Conservation (phyloP, 805 yeast genomes). For the Candida silvicultrix region DNA sequence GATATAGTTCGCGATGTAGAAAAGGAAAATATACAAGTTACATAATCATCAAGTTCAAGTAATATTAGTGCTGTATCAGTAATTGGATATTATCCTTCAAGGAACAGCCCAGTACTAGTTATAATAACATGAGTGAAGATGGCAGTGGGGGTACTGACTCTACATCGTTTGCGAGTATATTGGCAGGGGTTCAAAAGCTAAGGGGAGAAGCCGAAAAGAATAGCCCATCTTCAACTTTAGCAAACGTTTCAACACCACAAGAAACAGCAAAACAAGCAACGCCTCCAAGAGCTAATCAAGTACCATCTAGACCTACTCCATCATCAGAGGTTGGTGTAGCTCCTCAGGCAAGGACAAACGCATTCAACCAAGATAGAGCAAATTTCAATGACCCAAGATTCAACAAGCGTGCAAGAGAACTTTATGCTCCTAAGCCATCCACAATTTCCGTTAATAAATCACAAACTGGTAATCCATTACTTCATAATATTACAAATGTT, state of each 20-base stretch:
- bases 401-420: constrained; percentile 7
- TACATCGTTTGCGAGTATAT: constrained; percentile 62
- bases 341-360: constrained; percentile 12
- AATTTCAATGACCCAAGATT: constrained; percentile 11
- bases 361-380: constrained; percentile 17
- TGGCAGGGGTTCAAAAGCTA: constrained; percentile 62
- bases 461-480: constrained; percentile 69
- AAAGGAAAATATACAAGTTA: not conserved
- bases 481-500: constrained; percentile 47
- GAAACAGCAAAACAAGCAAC: constrained; percentile 1
- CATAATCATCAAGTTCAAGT: not conserved
- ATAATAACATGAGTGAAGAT: not conserved
- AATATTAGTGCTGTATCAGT: too few relatives aligned
- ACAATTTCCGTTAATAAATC: constrained; percentile 53
- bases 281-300: not conserved
- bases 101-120: too few relatives aligned
- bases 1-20: too few relatives aligned
- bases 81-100: too few relatives aligned
- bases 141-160: constrained; percentile 35
- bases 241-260: too few relatives aligned
- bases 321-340: not conserved
- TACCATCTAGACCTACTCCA: not conserved
- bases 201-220: constrained; percentile 30
- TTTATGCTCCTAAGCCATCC: constrained; percentile 14
- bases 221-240: not conserved